Percentiles rank a stretch among this genome's conserved stretches.
phyloP scores from a whole-genome alignment of 2,329 filamentous ascomycete genomes.

The Elsinoe batatas region DNA sequence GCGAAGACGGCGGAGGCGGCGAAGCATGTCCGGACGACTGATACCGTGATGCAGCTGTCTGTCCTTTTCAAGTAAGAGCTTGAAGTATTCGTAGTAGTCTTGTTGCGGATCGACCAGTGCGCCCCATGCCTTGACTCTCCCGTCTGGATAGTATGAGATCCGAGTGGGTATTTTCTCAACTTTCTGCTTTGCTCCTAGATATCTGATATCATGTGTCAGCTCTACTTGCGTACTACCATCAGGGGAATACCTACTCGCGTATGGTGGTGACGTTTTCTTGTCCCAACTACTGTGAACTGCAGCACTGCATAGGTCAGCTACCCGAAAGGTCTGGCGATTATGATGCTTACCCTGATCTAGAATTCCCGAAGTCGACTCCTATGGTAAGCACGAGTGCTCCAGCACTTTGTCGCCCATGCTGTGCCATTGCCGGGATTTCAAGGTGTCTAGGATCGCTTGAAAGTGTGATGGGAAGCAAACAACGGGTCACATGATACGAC shows the following conservation, averaged over 20 bases:
- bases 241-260: neutral
- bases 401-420: too few species aligned
- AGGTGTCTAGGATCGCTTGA: too few species aligned
- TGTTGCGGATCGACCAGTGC: slow-evolving; percentile 76
- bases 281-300: neutral
- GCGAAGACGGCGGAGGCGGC: slow-evolving; percentile 61
- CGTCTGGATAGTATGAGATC: slow-evolving; percentile 43
- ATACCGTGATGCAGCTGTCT: slow-evolving; percentile 76
- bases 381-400: neutral
- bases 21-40: slow-evolving; percentile 58
- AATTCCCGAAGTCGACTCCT: neutral
- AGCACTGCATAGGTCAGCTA: neutral
- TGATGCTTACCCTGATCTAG: neutral
- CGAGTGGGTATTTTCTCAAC: slow-evolving; percentile 63
- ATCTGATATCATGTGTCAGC: too few species aligned
- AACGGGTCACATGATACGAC: too few species aligned
- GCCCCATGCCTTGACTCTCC: slow-evolving; percentile 53
- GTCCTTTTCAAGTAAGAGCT: slow-evolving; percentile 70
- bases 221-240: too few species aligned
- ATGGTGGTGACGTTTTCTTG: slow-evolving; percentile 69
- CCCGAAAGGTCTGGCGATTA: too few species aligned
- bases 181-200: neutral
- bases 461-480: too few species aligned
- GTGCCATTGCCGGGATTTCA: too few species aligned
- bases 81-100: slow-evolving; percentile 67